Percentiles rank a stretch among this genome's conserved stretches.
Evolutionary conservation across 768 basidiomycete species (phyloP).

Genomic region (Tephrocybe sp.): DNA sequence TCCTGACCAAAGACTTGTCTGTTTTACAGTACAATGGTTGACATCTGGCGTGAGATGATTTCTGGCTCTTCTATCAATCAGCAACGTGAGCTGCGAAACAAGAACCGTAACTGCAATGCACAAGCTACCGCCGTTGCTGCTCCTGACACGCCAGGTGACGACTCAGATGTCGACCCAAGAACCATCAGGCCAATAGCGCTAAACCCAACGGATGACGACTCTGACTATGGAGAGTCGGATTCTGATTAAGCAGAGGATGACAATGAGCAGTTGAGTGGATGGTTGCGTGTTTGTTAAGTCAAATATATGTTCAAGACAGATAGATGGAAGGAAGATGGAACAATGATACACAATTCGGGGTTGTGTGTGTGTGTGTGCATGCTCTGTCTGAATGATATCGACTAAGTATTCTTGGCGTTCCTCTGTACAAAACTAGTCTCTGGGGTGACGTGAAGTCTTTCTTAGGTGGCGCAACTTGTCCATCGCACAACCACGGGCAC

Average conservation of each 20-base stretch:
- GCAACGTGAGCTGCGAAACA: conserved; percentile 28
- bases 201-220: conserved; percentile 18
- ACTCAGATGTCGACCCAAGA: conserved; percentile 31
- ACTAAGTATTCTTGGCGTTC: not conserved
- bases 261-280: too few relatives aligned
- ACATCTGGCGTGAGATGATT: conserved; percentile 47
- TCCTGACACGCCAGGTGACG: conserved; percentile 10
- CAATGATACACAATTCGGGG: too few relatives aligned
- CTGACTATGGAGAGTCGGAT: conserved; percentile 18
- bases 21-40: conserved; percentile 40
- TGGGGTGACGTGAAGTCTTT: not conserved
- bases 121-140: not conserved
- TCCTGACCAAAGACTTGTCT: too few relatives aligned
- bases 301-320: too few relatives aligned
- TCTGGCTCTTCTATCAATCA: conserved; percentile 47
- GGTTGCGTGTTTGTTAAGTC: too few relatives aligned
- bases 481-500: not conserved
- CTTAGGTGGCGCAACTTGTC: not conserved
- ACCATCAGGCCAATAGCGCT: conserved; percentile 22
- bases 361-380: not conserved
- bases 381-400: not conserved
- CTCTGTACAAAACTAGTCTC: not conserved
- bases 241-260: too few relatives aligned
- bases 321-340: too few relatives aligned
- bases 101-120: not conserved